Base-by-base conservation (phyloP, 805 yeast genomes). In the Isabelozyma rhagii region DNA sequence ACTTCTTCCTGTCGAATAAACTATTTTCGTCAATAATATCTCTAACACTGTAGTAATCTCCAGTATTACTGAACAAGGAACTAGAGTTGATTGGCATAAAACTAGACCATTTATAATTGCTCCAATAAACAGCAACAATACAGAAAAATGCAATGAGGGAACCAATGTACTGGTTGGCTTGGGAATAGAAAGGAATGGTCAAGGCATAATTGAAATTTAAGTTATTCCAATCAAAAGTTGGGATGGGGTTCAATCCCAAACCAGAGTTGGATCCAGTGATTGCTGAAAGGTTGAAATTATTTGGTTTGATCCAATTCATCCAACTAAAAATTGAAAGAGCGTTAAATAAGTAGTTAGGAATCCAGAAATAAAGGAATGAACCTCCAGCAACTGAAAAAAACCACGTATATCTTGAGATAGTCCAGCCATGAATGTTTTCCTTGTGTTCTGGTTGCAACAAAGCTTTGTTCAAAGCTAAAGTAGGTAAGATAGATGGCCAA, bases 281-380 rank as follows among this genome's bases (percentile, higher is more conserved):
- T 7, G 63, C 57, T 13, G 80, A 79, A 47, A 82, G 61, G 54
- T 74, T 72, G 50, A 74, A 67, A 58, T 79, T 80, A 39, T 72
- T 51, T 11, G 84, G 85, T 4, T 66, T 63, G 44, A 81, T 81
- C 85, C 86, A 82, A 3, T 80, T 72, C 55, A 79, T 71, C 87
- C 87, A 83, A 55, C 74, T 72, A 63, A 77, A 77, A 3, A 65
- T 58, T 5, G 76, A 73, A 9, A 78, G 58, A 3, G 78, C 78
- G 13, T 57, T 51, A 55, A 77, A 74, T 8, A 76, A 41, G 52
- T 71, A 77, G 47, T 71, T 58, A 34, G 81, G 81, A 18, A 78
- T 18, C 81, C 81, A 78, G 55, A 65, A 71, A 57, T 69, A 77
- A 14, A 66, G 5, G 49, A 76, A 77, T 46, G 77, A 72, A 14